phyloP scores from a whole-genome alignment of 2,329 filamentous ascomycete genomes.

The Trichoderma hamatum region DNA sequence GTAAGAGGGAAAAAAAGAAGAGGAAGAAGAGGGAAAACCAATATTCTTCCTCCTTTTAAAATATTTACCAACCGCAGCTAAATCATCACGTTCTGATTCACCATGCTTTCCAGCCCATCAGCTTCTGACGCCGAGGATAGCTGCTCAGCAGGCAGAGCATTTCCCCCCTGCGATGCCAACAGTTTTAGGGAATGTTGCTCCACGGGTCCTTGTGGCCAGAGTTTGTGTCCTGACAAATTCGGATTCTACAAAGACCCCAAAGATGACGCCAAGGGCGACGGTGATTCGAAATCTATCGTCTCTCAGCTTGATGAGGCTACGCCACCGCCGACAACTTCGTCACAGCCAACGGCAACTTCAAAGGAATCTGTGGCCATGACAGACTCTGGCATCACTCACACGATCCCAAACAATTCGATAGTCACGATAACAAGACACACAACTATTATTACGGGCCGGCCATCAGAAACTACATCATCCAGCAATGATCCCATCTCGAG shows the following conservation, averaged over 20 bases:
- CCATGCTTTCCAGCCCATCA: not conserved
- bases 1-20: not conserved
- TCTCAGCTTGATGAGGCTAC: not conserved
- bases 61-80: not conserved
- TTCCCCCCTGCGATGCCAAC: conserved; percentile 44
- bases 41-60: not conserved
- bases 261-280: not conserved
- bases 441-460: conserved; percentile 36
- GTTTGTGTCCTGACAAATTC: conserved; percentile 36
- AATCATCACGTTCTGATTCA: not conserved
- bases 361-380: conserved; percentile 35
- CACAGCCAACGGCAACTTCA: not conserved
- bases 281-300: not conserved
- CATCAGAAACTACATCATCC: conserved; percentile 27
- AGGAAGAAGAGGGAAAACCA: not conserved
- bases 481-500: conserved; percentile 22
- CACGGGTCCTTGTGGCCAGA: conserved; percentile 46
- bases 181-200: conserved; percentile 51
- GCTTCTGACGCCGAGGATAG: conserved; percentile 5
- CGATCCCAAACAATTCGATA: conserved; percentile 40
- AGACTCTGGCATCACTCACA: conserved; percentile 44
- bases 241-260: conserved; percentile 1
- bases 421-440: conserved; percentile 44
- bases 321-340: not conserved
- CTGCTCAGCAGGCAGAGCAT: conserved; percentile 40